Conservation (phyloP, 805 yeast genomes). For the Phaffomyces antillensis region DNA sequence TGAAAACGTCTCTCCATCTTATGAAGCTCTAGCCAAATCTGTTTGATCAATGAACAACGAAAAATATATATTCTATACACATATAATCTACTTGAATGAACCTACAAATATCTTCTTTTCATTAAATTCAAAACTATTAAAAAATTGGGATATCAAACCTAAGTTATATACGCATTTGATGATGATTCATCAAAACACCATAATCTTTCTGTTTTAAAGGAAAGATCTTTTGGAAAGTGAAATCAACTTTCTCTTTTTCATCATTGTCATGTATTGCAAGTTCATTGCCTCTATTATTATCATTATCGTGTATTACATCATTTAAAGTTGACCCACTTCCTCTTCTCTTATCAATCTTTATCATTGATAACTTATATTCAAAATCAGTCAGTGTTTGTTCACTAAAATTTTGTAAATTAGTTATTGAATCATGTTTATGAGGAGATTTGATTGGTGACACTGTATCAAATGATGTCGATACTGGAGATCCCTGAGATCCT, state of each 20-base stretch:
- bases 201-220: conserved; percentile 10
- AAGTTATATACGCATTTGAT: background rate
- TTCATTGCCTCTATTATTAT: too few species aligned
- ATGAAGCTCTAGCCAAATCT: conserved; percentile 30
- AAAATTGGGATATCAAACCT: background rate
- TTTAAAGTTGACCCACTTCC: conserved; percentile 17
- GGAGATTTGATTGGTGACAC: conserved; percentile 8
- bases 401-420: conserved; percentile 13
- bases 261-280: background rate
- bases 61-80: too few species aligned
- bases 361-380: background rate
- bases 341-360: conserved; percentile 1
- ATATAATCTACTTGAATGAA: too few species aligned
- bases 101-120: too few species aligned
- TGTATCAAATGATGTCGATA: background rate
- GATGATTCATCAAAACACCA: background rate
- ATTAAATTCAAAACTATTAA: too few species aligned
- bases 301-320: background rate
- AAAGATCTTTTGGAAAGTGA: conserved; percentile 18
- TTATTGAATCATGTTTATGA: conserved; percentile 13
- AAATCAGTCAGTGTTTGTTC: conserved; percentile 14
- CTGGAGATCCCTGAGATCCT: too few species aligned
- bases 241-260: conserved; percentile 6
- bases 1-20: conserved; percentile 44
- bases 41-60: conserved; percentile 1